Conservation (phyloP, 208 protist species). For the Leishmania tropica region DNA sequence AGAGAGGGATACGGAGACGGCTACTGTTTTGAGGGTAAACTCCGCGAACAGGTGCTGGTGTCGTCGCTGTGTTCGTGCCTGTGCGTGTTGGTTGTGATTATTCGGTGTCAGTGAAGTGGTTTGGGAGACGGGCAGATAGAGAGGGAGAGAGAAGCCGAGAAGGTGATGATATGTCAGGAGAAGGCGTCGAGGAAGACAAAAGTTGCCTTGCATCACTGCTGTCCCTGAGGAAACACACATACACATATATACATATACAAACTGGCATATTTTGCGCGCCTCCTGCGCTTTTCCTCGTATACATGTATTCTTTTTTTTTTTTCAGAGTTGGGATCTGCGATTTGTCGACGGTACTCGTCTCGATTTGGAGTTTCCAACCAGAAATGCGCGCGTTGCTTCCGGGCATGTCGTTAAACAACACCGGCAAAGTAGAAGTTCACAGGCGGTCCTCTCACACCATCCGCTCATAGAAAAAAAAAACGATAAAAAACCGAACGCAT, state of each 20-base stretch:
- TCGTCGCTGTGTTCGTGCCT: not conserved
- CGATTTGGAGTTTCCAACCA: too few species aligned
- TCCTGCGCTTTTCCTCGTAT: not conserved
- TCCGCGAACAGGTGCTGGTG: not conserved
- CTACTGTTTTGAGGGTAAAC: not conserved
- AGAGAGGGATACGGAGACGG: not conserved
- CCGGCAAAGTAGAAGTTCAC: not conserved
- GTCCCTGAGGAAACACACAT: too few species aligned
- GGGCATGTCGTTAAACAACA: not conserved
- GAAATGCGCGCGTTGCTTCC: not conserved
- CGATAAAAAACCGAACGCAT: not conserved
- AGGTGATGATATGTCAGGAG: not conserved
- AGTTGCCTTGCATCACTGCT: too few species aligned
- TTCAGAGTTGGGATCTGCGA: too few species aligned
- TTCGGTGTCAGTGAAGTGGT: not conserved
- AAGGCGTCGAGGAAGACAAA: not conserved
- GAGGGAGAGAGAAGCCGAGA: conserved; percentile 4
- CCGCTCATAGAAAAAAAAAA: not conserved
- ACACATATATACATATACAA: not conserved
- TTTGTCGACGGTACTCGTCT: too few species aligned
- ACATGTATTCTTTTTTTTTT: too few species aligned
- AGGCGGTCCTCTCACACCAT: not conserved
- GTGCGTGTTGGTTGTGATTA: not conserved
- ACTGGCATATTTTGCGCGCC: not conserved
- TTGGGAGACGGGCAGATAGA: conserved; percentile 12